Evolutionary conservation across 164 flowering plant genomes (phyloP).

Genomic region (Vitis rotundifolia): DNA sequence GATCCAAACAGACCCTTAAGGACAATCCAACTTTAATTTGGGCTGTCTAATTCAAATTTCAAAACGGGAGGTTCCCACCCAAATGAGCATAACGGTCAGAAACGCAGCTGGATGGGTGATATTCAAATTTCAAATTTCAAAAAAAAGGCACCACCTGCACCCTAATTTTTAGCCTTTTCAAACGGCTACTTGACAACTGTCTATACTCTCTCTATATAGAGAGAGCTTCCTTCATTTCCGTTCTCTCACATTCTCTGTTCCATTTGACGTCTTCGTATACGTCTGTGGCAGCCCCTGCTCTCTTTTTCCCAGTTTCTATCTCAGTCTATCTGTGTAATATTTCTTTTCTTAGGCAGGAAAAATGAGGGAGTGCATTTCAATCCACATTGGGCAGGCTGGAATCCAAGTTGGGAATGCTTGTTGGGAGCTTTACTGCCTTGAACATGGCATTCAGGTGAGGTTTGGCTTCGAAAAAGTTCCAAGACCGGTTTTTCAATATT

Average conservation of each 20-base stretch:
- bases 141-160: too few relatives aligned
- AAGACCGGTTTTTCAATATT: background rate
- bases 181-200: too few relatives aligned
- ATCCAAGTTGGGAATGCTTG: conserved; percentile 73
- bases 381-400: conserved; percentile 70
- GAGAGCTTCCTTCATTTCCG: background rate
- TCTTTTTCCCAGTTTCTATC: background rate
- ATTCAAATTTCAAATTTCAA: too few relatives aligned
- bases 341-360: background rate
- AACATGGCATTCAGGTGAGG: conserved; percentile 57
- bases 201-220: too few relatives aligned
- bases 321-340: background rate
- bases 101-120: too few relatives aligned
- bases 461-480: background rate
- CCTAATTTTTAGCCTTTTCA: too few relatives aligned
- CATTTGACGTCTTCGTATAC: conserved; percentile 12
- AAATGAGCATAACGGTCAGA: too few relatives aligned
- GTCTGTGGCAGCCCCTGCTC: background rate
- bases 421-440: conserved; percentile 72
- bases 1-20: too few relatives aligned
- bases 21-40: too few relatives aligned
- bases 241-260: too few relatives aligned
- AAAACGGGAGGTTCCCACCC: too few relatives aligned
- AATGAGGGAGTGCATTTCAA: conserved; percentile 70
- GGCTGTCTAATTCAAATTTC: too few relatives aligned